Conservation (phyloP, 805 yeast genomes). For the Monosporozyma aerobia region DNA sequence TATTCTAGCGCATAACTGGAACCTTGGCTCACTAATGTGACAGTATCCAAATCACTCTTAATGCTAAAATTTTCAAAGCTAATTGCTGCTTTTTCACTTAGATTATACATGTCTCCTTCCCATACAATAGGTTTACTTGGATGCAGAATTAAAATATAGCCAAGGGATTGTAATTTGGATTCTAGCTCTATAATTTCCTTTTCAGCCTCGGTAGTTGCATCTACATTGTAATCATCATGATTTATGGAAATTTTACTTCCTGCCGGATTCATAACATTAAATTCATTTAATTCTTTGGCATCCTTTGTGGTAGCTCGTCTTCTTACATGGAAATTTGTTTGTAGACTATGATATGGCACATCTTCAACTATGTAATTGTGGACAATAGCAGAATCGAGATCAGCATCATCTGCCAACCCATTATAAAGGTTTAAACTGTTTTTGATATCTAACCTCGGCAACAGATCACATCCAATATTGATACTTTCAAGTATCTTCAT, state of each 20-base stretch:
- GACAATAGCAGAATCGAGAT: conserved; percentile 20
- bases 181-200: conserved; percentile 22
- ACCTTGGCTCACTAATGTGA: conserved; percentile 38
- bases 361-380: conserved; percentile 25
- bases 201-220: conserved; percentile 24
- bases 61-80: conserved; percentile 15
- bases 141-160: conserved; percentile 63
- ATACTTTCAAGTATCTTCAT: conserved; percentile 37
- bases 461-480: conserved; percentile 43
- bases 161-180: conserved; percentile 30
- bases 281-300: neutral
- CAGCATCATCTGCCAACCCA: conserved; percentile 16
- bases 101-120: conserved; percentile 69
- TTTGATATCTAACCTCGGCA: conserved; percentile 25
- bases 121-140: conserved; percentile 82
- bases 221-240: neutral
- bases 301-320: neutral
- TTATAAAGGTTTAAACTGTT: conserved; percentile 25
- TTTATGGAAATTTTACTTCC: neutral
- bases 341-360: conserved; percentile 18
- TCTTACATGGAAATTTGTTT: conserved; percentile 5
- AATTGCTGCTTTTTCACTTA: conserved; percentile 28
- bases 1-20: conserved; percentile 50
- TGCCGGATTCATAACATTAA: neutral
- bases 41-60: conserved; percentile 12